A percentile compares a stretch with the other conserved stretches of the same genome.
Evolutionary conservation across 495 filamentous ascomycete species (phyloP).

Genomic region (Neurospora sp.): DNA sequence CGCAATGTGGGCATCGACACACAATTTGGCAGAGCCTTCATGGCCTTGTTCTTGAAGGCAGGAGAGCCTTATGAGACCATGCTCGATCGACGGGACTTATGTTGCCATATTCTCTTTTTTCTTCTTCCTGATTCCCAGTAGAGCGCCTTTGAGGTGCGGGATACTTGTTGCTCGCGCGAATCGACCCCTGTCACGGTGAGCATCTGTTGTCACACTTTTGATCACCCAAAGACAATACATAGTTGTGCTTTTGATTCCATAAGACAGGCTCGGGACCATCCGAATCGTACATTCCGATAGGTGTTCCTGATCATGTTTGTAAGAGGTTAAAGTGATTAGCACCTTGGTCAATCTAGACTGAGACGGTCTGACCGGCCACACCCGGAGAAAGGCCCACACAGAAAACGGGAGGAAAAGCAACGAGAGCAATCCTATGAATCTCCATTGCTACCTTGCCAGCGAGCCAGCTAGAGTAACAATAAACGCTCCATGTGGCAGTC

Average conservation of each 20-base stretch:
- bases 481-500: neutral
- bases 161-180: neutral
- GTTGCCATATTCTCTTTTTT: neutral
- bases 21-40: neutral
- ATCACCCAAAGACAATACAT: neutral
- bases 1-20: neutral
- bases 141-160: neutral
- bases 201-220: neutral
- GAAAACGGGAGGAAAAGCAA: neutral
- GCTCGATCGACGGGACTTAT: neutral
- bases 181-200: neutral
- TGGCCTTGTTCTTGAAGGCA: neutral
- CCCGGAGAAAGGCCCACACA: neutral
- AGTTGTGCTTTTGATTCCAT: neutral
- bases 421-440: neutral
- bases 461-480: neutral
- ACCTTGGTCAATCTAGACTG: neutral
- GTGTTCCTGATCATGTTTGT: neutral
- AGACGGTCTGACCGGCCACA: neutral
- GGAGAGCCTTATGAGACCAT: neutral
- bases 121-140: neutral
- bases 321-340: neutral
- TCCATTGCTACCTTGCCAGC: neutral
- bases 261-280: neutral
- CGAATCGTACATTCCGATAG: neutral